Base-by-base conservation (phyloP, 208 protist genomes). In the Acanthamoeba rhysodes region DNA sequence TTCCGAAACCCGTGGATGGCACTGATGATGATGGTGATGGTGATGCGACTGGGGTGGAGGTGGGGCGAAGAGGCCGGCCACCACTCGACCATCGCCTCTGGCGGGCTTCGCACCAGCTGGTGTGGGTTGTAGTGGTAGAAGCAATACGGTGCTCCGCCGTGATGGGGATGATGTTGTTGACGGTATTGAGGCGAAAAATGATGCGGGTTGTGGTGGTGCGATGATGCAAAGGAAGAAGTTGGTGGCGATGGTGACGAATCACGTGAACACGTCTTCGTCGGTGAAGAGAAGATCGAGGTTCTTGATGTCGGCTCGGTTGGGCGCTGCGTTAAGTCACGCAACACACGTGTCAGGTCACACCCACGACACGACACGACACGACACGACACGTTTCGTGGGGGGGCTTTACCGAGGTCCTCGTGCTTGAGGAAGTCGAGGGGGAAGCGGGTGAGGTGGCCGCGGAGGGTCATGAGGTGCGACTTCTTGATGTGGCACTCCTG, bases 401-500 rank as follows among this genome's bases (percentile, higher is more conserved):
- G 48, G 4, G 27, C 0, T 7, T 7, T 59, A 88, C 80, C 80
- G 34, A 93, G 64, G 87, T 93, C 64, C 41, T 93, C 87, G 62
- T 93, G 87, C 37, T 93, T 14, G 8, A 93, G 64, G 87, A 93
- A 93, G 53, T 14, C 9, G 27, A 93, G 64, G 27, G 87, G 87
- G 87, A 93, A 93, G 59, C 34, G 34, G 41, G 64, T 76, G 41
- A 93, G 64, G 48, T 93, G 87, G 53, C 87, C 87, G 24, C 64
- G 55, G 80, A 88, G 6, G 80, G 48, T 88, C 80, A 88, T 88
- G 80, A 88, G 80, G 50, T 64, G 80, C 2, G 50, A 64, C 80
- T 88, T 88, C 80, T 88, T 88, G 50, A 88, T n/a, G 53, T 64
- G 22, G 80, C 80, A 88, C 80, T 88, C 80, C 48, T 88, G 80